Conservation (phyloP, 139 green algal species). For the Mesotaenium endlicherianum region DNA sequence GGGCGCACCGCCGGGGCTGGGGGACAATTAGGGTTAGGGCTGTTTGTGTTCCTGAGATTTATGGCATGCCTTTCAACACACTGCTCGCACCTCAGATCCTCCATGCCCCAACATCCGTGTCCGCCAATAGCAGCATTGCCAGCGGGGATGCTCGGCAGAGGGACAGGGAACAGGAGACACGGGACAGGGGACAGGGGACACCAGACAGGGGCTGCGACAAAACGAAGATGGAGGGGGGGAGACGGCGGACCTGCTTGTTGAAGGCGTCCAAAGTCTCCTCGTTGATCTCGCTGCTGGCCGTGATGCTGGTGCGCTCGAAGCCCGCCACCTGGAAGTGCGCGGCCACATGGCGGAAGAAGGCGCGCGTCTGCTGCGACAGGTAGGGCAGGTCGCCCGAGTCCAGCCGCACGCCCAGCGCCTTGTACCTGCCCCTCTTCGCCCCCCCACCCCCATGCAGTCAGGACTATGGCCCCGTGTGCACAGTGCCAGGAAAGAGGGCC, state of each 20-base stretch:
- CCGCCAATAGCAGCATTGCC: no score
- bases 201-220: background rate
- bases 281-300: conserved; percentile 56
- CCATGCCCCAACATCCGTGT: no score
- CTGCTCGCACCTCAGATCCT: no score
- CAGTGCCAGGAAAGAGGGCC: background rate
- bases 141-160: no score
- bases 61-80: no score
- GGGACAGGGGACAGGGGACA: background rate
- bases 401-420: conserved; percentile 48
- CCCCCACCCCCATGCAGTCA: no score
- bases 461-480: background rate
- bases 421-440: conserved; percentile 34
- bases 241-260: conserved; percentile 56
- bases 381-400: conserved; percentile 56
- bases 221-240: background rate
- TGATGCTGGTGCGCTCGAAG: conserved; percentile 29
- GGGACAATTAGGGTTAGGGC: no score
- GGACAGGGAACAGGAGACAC: background rate
- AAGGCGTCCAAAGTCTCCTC: conserved; percentile 51
- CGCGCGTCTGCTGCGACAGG: conserved; percentile 33
- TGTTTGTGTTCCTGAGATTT: no score
- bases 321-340: background rate
- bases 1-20: no score
- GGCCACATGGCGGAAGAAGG: conserved; percentile 26